Evolutionary conservation across 2,329 filamentous ascomycete species (phyloP), one percentile per base, ranked within the genome.

Genomic region (Phyllosticta citribraziliensis): DNA sequence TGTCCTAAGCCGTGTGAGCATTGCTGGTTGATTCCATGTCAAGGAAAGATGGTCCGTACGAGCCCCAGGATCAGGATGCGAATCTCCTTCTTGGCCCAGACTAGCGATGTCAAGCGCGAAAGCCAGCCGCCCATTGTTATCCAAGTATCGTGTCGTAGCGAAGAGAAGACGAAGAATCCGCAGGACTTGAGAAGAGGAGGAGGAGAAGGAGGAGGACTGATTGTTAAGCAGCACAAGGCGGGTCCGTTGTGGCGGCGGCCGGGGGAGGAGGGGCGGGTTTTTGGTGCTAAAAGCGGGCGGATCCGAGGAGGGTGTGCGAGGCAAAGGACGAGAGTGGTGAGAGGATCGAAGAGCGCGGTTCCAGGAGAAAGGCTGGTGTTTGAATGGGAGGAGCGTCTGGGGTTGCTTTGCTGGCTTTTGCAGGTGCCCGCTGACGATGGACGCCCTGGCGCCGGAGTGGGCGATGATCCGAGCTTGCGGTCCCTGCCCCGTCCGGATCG

Each of bases 81-180:
- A 66, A 97, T 97, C 79, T 99, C 94, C 80, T 97, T 99, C 82
- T 97, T 97, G 52, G 89, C 80, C 87, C 88, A 97, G 64, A 96
- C 70, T 64, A 95, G 78, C 58, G 88, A 89, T 69, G 91, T 79
- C 66, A 84, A 75, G 64, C 79, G 76, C 60, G 82, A 84, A 65
- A 84, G 72, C 64, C 79, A 80, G 65, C 76, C 81, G 65, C 82
- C 82, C 82, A 85, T 84, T 63, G 40, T 47, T 40, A n/a, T 47
- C 6, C n/a, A 47, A 40, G 47, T 57, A 47, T 52, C 35, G 47
- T 57, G 35, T 52, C 35, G 53, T 56, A 55, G 53, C 5, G 27
- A 19, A 51, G 35, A 27, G 53, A 24, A 17, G 3, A 25, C 33
- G 19, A 60, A 35, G 55, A 56, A 60, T n/a, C 40, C 55, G 22